These are phyloP conservation scores for Syzygium jambos DNA, from an alignment of 345 rosid genomes.

Conservation along the genomic window DNA sequence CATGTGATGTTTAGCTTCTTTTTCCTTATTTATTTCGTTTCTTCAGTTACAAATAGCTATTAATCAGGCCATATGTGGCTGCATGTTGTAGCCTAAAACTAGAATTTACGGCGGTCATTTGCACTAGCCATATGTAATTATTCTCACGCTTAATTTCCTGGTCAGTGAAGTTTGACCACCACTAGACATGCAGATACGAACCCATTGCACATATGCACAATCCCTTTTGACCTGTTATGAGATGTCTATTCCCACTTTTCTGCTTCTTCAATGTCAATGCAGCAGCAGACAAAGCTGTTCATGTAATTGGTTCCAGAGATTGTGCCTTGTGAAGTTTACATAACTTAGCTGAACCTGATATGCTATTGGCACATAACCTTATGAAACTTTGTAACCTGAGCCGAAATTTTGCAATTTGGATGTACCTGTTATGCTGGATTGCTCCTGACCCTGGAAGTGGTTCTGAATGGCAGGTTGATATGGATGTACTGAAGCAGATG, in stretches of 20 bases:
- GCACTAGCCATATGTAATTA: not conserved
- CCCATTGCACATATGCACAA: not conserved
- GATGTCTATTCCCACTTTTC: not conserved
- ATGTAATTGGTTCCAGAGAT: not conserved
- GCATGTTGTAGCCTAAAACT: not conserved
- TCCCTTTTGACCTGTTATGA: not conserved
- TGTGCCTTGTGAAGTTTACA: not conserved
- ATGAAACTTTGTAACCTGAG: not conserved
- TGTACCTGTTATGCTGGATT: not conserved
- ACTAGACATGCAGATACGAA: not conserved
- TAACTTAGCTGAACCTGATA: not conserved
- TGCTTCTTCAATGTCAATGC: not conserved
- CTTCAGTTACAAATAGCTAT: not conserved
- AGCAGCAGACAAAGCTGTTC: not conserved
- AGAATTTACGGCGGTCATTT: not conserved
- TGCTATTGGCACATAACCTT: not conserved
- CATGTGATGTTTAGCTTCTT: not conserved
- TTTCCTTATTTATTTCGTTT: not conserved
- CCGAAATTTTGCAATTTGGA: not conserved
- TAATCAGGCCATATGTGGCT: not conserved
- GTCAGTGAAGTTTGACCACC: not conserved
- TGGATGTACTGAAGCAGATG: slow-evolving; percentile 47
- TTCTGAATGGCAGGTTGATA: slow-evolving; percentile 37
- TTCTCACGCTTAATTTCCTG: not conserved
- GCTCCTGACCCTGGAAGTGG: not conserved